Conservation (phyloP, 306 rosid species). For the Sesbania bispinosa region DNA sequence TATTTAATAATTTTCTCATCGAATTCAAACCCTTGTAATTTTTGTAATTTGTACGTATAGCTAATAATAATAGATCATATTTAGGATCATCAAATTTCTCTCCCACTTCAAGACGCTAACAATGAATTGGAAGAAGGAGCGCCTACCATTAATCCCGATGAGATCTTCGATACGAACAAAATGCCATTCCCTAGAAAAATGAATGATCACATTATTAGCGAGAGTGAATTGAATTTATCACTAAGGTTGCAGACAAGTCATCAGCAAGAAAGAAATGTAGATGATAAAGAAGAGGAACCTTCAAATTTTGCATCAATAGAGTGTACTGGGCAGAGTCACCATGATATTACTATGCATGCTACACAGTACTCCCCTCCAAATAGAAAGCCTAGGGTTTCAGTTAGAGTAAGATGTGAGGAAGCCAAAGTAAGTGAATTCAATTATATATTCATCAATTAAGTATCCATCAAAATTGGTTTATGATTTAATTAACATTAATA, state of each 20-base stretch:
- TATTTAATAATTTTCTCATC: no score
- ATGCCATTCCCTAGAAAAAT: no score
- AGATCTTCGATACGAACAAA: no score
- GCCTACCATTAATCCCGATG: conserved; percentile 23
- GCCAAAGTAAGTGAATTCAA: conserved; percentile 90
- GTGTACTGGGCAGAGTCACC: no score
- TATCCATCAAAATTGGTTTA: no score
- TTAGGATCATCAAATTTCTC: conserved; percentile 54
- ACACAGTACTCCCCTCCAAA: conserved; percentile 51
- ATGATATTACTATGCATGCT: no score
- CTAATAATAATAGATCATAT: conserved; percentile 17
- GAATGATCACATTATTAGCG: no score
- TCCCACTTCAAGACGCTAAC: conserved; percentile 41
- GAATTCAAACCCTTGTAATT: no score
- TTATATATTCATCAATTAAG: no score
- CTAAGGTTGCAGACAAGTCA: conserved; percentile 52
- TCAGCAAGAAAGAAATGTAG: conserved; percentile 23
- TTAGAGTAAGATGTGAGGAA: conserved; percentile 89
- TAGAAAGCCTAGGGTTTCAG: conserved; percentile 96
- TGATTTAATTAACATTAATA: no score
- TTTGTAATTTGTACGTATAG: no score
- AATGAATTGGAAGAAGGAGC: conserved; percentile 37
- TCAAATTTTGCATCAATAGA: no score
- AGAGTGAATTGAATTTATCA: conserved; percentile 63
- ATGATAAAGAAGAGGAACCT: not conserved